These are phyloP conservation scores for Puccinia brachypodii DNA, from an alignment of 1,284 basidiomycete species.

Conservation along the genomic window DNA sequence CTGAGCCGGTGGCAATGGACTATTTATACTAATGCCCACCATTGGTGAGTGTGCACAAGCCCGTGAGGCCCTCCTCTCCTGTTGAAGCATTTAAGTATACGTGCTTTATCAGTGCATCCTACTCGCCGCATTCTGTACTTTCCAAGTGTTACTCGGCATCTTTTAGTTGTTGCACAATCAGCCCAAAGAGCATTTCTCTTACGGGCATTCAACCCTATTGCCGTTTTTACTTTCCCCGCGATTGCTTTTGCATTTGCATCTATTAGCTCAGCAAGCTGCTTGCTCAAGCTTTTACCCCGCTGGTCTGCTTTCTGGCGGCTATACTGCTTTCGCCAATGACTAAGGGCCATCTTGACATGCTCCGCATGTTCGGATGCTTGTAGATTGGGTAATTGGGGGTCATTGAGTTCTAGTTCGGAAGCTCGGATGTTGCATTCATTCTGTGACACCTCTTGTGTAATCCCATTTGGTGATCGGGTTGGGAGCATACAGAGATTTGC, in stretches of 20 bases:
- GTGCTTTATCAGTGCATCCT: too few species aligned
- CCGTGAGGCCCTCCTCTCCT: not conserved
- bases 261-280: not conserved
- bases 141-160: too few species aligned
- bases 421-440: not conserved
- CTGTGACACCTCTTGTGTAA: not conserved
- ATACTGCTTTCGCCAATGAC: not conserved
- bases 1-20: too few species aligned
- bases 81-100: not conserved
- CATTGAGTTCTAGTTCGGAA: not conserved
- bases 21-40: not conserved
- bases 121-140: too few species aligned
- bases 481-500: not conserved
- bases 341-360: not conserved
- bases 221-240: not conserved
- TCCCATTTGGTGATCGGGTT: not conserved
- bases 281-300: not conserved
- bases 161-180: not conserved
- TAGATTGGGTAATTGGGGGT: not conserved
- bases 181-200: not conserved
- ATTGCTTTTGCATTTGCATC: not conserved
- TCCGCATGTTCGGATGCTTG: not conserved
- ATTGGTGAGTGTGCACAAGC: not conserved
- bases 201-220: not conserved
- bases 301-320: not conserved